Conservation (phyloP, 129 eudicot species). For the Flaveria linearis region DNA sequence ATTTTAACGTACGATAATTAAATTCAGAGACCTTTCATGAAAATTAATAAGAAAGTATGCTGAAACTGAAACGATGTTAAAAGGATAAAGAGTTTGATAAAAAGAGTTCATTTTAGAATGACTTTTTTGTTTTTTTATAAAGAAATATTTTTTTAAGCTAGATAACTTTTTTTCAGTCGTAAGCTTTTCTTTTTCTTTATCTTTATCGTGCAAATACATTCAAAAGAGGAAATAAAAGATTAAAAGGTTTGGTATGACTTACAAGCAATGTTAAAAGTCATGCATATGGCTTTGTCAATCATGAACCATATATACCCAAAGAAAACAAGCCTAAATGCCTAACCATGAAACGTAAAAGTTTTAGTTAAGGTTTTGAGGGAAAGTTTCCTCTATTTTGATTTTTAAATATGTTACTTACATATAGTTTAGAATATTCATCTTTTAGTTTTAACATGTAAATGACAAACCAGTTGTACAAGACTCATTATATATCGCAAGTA, state of each 20-base stretch:
- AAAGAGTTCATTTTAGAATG: not conserved
- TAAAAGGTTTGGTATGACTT: not conserved
- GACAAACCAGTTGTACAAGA: too few relatives aligned
- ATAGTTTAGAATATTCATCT: too few relatives aligned
- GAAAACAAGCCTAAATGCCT: too few relatives aligned
- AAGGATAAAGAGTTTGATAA: not conserved
- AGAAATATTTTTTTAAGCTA: not conserved
- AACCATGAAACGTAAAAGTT: too few relatives aligned
- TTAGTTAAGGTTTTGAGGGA: too few relatives aligned
- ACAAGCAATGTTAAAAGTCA: constrained; percentile 16
- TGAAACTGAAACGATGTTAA: not conserved
- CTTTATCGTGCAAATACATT: constrained; percentile 5
- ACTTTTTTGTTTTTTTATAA: not conserved
- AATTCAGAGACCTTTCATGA: too few relatives aligned
- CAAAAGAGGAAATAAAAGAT: not conserved
- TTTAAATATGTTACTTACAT: too few relatives aligned
- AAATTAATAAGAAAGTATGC: too few relatives aligned
- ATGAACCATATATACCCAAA: not conserved
- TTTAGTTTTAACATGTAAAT: too few relatives aligned
- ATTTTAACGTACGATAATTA: too few relatives aligned
- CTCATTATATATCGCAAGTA: too few relatives aligned
- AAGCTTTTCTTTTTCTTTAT: not conserved
- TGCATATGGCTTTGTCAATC: not conserved
- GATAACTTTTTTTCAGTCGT: not conserved
- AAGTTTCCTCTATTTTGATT: too few relatives aligned